phyloP scores from a whole-genome alignment of 1,139 yeast genomes.

The Protomyces pachydermus region DNA sequence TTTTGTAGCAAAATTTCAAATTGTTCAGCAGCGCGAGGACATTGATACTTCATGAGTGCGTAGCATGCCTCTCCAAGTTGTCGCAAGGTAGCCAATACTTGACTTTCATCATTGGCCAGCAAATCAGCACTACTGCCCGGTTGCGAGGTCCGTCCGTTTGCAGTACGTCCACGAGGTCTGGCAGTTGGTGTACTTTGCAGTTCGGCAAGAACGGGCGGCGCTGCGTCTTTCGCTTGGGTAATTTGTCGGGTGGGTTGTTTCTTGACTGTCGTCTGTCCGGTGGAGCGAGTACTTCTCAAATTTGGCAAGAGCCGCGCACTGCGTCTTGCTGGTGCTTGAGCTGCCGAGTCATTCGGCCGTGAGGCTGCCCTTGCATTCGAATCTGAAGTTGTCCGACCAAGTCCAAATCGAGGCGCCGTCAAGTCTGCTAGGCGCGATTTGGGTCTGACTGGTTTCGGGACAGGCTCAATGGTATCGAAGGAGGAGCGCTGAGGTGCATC shows the following conservation, averaged over 20 bases:
- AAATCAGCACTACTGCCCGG: not conserved
- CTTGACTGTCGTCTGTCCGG: not conserved
- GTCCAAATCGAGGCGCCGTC: constrained; percentile 14
- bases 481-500: constrained; percentile 6
- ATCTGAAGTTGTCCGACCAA: constrained; percentile 3
- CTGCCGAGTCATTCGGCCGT: not conserved
- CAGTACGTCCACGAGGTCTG: not conserved
- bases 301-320: not conserved
- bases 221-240: not conserved
- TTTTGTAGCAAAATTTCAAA: constrained; percentile 58
- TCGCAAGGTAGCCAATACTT: constrained; percentile 52
- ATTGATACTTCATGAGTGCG: constrained; percentile 64
- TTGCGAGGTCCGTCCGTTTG: not conserved
- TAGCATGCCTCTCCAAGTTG: constrained; percentile 62
- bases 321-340: not conserved
- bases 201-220: not conserved
- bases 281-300: not conserved
- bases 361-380: not conserved
- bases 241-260: not conserved
- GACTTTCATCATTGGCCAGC: constrained; percentile 42
- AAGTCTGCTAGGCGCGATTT: constrained; percentile 7
- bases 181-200: not conserved
- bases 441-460: constrained; percentile 4
- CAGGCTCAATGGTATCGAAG: constrained; percentile 6
- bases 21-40: constrained; percentile 70